These are phyloP conservation scores for Aureobasidium sp. DNA, from an alignment of 2,329 filamentous ascomycete genomes.

Conservation along the genomic window DNA sequence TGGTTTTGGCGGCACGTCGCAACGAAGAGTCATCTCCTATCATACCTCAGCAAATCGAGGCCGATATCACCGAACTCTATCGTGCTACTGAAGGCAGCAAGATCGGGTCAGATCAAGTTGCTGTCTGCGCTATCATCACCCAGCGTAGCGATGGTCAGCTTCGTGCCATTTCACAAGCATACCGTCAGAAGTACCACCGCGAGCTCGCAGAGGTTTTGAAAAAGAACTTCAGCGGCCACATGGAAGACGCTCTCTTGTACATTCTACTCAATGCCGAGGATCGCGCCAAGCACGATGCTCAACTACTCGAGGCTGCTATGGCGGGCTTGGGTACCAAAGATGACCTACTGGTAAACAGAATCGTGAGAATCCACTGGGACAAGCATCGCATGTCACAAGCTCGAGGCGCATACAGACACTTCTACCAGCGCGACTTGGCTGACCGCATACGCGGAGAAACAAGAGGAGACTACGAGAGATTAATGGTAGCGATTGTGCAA, in stretches of 20 bases:
- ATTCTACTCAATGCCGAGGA: slow-evolving; percentile 72
- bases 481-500: slow-evolving; percentile 55
- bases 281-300: slow-evolving; percentile 75
- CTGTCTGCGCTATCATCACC: slow-evolving; percentile 70
- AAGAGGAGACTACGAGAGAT: slow-evolving; percentile 68
- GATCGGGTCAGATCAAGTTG: slow-evolving; percentile 62
- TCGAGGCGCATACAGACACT: slow-evolving; percentile 65
- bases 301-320: slow-evolving; percentile 80
- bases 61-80: slow-evolving; percentile 69
- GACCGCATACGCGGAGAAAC: slow-evolving; percentile 72
- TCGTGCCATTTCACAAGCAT: slow-evolving; percentile 67
- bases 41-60: slow-evolving; percentile 62
- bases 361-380: slow-evolving; percentile 81
- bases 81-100: slow-evolving; percentile 64
- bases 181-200: slow-evolving; percentile 62
- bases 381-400: slow-evolving; percentile 64
- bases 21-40: slow-evolving; percentile 71
- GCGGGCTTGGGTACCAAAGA: slow-evolving; percentile 82
- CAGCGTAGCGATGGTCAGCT: slow-evolving; percentile 74
- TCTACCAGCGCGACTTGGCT: slow-evolving; percentile 58
- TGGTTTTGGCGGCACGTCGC: slow-evolving; percentile 65
- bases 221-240: slow-evolving; percentile 83
- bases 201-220: slow-evolving; percentile 65
- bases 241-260: slow-evolving; percentile 73
- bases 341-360: slow-evolving; percentile 62